Conservation (phyloP, 306 rosid species). For the Dryas octopetala region DNA sequence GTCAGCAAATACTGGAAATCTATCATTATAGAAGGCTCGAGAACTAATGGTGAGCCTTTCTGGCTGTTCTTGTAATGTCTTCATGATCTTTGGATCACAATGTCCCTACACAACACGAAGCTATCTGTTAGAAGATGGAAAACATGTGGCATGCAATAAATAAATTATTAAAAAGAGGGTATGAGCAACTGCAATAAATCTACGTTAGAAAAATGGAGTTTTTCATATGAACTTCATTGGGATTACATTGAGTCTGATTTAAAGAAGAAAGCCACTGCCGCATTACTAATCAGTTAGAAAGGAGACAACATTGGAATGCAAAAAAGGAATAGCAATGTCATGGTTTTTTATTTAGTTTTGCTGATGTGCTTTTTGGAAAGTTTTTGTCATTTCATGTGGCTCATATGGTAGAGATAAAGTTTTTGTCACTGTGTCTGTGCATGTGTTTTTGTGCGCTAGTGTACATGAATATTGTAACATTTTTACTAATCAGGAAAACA, state of each 20-base stretch:
- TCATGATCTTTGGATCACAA: constrained; percentile 85
- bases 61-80: constrained; percentile 81
- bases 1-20: constrained; percentile 81
- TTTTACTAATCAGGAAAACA: not conserved
- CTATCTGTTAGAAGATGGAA: constrained; percentile 14
- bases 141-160: not conserved
- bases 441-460: not conserved
- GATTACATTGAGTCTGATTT: not conserved
- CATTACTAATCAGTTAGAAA: not conserved
- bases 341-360: not conserved
- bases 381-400: not conserved
- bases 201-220: constrained; percentile 1
- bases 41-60: constrained; percentile 92
- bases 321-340: not conserved
- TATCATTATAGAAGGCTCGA: constrained; percentile 93
- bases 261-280: not conserved
- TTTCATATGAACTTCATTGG: constrained; percentile 2
- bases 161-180: not conserved
- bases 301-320: not conserved
- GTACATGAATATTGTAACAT: not conserved
- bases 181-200: not conserved
- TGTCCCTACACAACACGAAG: constrained; percentile 62
- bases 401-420: not conserved
- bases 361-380: not conserved
- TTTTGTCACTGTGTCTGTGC: not conserved